These are phyloP conservation scores for Paracamarosporium sp. DNA, from an alignment of 2,329 filamentous ascomycete species.

Conservation along the genomic window DNA sequence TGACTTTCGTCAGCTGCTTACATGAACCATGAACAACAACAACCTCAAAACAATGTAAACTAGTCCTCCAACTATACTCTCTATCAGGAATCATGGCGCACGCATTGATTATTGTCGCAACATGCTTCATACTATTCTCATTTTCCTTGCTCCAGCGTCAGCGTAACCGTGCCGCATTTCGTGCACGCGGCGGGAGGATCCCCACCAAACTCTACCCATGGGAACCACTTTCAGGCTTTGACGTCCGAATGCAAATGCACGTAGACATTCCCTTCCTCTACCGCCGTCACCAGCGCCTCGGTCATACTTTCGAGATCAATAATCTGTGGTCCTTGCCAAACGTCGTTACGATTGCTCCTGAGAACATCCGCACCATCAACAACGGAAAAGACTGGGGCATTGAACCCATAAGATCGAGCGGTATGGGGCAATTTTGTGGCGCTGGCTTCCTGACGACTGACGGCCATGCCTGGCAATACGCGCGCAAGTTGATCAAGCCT, in stretches of 20 bases:
- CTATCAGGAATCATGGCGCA: too few relatives aligned
- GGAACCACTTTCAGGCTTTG: background rate
- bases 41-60: too few relatives aligned
- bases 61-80: too few relatives aligned
- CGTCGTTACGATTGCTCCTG: background rate
- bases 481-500: slow-evolving; percentile 54
- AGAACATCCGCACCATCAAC: background rate
- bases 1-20: too few relatives aligned
- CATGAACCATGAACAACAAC: too few relatives aligned
- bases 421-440: slow-evolving; percentile 19
- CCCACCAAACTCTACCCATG: too few relatives aligned
- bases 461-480: slow-evolving; percentile 34
- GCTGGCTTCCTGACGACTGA: slow-evolving; percentile 49
- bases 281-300: background rate
- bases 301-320: background rate
- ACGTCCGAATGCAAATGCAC: background rate
- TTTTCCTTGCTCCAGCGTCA: too few relatives aligned
- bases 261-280: background rate
- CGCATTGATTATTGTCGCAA: too few relatives aligned
- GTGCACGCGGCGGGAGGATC: too few relatives aligned
- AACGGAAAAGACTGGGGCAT: background rate
- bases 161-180: too few relatives aligned
- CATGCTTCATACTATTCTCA: too few relatives aligned
- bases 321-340: background rate
- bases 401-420: background rate